Base-by-base conservation (phyloP, 2,329 filamentous ascomycete species). In the Fusarium dlaminii region DNA sequence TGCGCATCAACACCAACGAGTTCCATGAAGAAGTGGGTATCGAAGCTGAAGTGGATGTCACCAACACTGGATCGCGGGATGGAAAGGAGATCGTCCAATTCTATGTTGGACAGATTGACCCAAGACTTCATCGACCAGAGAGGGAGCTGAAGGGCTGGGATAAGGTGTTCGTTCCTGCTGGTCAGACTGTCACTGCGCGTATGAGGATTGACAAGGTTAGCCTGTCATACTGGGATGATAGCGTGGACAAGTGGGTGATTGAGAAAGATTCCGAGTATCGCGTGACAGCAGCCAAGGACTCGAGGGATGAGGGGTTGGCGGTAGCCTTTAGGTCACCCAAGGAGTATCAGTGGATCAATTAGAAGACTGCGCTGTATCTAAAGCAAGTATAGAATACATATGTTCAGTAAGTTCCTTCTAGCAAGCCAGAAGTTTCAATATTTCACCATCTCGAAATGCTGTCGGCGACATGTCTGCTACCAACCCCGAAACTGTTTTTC, bases 101-200 rank as follows among this genome's bases (percentile, higher is more conserved):
- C 22, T 73, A 73, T 29, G 55, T 73, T 18, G 58, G 45, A 7
- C 70, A 68, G 27, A 27, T 32, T 43, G 60, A 63, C 24, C 37
- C 57, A 1, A 63, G 66, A 6, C 52, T 59, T 8, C 45, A 64
- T 5, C 61, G 63, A 13, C 72, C 72, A 9, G 27, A 8, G 7
- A 63, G 58, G 34, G 72, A 74, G n/a, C 57, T 73, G 9, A 74
- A 74, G n/a, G 72, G 72, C 1, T 74, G 70, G 60, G 63, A 67
- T 18, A 74, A 73, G 45, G 66, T 73, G 5, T 48, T 48, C 6
- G 66, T 68, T 1, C 46, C 27, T 8, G 29, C 22, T 3, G 70
- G 70, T 9, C 49, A 71, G 59, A 74, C 72, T 4, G 56, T 52
- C 6, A 66, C 60, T 18, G 70, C 70, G 8, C 66, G 63, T 8